A percentile compares a stretch with the other conserved stretches of the same genome.
phyloP scores from a whole-genome alignment of 225 moss, liverwort and hornwort genomes.

The Pleurozium schreberi region DNA sequence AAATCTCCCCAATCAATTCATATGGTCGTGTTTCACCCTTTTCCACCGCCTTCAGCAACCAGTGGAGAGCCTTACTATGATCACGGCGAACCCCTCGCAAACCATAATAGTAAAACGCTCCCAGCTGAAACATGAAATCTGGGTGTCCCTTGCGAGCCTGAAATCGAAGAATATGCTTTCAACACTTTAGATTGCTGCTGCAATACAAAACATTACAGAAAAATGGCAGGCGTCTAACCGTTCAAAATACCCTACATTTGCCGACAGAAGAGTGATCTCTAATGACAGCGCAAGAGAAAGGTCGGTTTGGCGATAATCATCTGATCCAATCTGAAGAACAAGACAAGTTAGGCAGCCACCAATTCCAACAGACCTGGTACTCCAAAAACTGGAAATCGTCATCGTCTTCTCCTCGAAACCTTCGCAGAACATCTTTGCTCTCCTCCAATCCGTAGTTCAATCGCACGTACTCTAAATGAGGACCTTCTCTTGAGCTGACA shows the following conservation, averaged over 20 bases:
- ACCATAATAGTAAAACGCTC: slow-evolving; percentile 79
- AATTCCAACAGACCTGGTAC: slow-evolving; percentile 44
- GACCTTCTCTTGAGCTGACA: slow-evolving; percentile 71
- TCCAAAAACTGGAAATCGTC: slow-evolving; percentile 95
- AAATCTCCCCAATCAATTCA: slow-evolving; percentile 89
- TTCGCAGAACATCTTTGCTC: slow-evolving; percentile 69
- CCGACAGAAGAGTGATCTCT: not conserved
- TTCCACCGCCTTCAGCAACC: slow-evolving; percentile 93
- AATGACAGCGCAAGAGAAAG: not conserved
- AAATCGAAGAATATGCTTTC: not conserved
- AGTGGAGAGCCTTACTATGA: slow-evolving; percentile 74
- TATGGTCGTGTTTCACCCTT: slow-evolving; percentile 61
- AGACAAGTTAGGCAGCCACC: not conserved
- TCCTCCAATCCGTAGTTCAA: slow-evolving; percentile 88
- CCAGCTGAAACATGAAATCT: slow-evolving; percentile 76
- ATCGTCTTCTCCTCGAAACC: slow-evolving; percentile 84
- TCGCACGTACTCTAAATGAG: slow-evolving; percentile 61
- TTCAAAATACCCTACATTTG: not conserved
- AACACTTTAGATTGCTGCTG: not conserved
- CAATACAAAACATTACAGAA: not conserved
- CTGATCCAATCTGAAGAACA: not conserved
- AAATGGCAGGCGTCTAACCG: not conserved
- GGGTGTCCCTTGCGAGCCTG: slow-evolving; percentile 76
- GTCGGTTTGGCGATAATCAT: not conserved
- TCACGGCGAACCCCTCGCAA: slow-evolving; percentile 78